These are phyloP conservation scores for Nicotiana knightiana DNA, from an alignment of 257 asterid genomes.

Conservation along the genomic window DNA sequence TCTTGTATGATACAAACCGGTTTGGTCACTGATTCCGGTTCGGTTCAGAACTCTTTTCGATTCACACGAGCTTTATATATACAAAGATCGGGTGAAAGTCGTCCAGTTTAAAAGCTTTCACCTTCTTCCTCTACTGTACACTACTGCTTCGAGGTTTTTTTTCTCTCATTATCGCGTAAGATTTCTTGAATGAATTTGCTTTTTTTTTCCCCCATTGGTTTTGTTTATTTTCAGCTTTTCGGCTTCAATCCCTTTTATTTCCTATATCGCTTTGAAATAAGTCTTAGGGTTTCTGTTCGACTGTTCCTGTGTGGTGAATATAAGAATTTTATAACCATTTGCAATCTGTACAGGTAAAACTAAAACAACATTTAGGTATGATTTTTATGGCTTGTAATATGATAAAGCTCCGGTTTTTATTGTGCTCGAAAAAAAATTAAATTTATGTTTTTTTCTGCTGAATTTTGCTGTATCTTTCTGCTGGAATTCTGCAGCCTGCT, in stretches of 20 bases:
- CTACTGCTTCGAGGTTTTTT: neutral
- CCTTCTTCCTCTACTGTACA: neutral
- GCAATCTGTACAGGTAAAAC: too few relatives aligned
- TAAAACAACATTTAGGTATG: too few relatives aligned
- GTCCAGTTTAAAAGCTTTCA: neutral
- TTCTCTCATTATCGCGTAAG: neutral
- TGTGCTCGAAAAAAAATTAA: neutral
- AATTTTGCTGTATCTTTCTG: neutral
- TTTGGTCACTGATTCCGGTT: neutral
- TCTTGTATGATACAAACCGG: neutral
- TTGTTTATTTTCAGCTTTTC: neutral
- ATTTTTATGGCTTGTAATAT: neutral
- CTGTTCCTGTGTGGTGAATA: neutral
- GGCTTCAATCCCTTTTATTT: neutral
- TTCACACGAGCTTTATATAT: neutral
- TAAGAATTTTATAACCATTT: too few relatives aligned
- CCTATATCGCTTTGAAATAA: neutral
- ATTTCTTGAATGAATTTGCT: neutral
- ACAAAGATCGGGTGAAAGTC: neutral
- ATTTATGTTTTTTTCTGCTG: neutral
- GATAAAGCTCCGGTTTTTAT: neutral
- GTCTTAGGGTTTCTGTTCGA: neutral
- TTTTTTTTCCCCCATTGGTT: neutral
- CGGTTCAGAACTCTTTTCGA: neutral
- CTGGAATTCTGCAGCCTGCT: neutral